phyloP scores from a whole-genome alignment of 2,329 filamentous ascomycete species.

The Beauveria australis region DNA sequence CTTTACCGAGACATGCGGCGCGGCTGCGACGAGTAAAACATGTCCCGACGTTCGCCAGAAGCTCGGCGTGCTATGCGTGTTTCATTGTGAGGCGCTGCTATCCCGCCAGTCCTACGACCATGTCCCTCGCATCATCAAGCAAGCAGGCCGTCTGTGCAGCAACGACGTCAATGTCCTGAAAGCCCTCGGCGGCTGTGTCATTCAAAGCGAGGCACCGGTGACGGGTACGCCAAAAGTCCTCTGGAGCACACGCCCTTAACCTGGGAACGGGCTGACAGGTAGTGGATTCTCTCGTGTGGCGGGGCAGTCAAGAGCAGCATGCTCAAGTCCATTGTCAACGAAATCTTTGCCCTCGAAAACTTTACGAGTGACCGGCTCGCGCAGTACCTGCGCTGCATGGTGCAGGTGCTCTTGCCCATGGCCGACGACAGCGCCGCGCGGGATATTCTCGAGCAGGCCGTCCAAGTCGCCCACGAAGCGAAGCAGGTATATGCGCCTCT shows the following conservation, averaged over 20 bases:
- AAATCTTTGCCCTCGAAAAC: slow-evolving; percentile 49
- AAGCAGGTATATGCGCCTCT: slow-evolving; percentile 34
- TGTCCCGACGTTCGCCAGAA: slow-evolving; percentile 50
- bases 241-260: too few species aligned
- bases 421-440: slow-evolving; percentile 45
- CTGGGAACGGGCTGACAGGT: not conserved
- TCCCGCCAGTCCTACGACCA: slow-evolving; percentile 60
- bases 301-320: slow-evolving; percentile 40
- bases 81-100: slow-evolving; percentile 71
- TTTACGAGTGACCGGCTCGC: slow-evolving; percentile 55
- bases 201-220: slow-evolving; percentile 44
- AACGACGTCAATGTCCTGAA: slow-evolving; percentile 44
- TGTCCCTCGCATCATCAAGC: slow-evolving; percentile 51
- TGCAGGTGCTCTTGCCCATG: slow-evolving; percentile 55
- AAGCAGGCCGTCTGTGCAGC: slow-evolving; percentile 32
- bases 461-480: slow-evolving; percentile 42
- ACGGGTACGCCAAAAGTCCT: slow-evolving; percentile 33
- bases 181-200: slow-evolving; percentile 56
- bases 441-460: slow-evolving; percentile 56
- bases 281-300: not conserved
- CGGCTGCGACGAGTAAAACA: not conserved
- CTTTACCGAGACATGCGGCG: not conserved
- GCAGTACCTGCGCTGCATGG: slow-evolving; percentile 71
- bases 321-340: slow-evolving; percentile 61
- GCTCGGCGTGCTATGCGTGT: slow-evolving; percentile 58